A percentile compares a stretch with the other conserved stretches of the same genome.
Conservation (phyloP, 202 grass and related monocot genomes). For the Miscanthus sacchariflorus region DNA sequence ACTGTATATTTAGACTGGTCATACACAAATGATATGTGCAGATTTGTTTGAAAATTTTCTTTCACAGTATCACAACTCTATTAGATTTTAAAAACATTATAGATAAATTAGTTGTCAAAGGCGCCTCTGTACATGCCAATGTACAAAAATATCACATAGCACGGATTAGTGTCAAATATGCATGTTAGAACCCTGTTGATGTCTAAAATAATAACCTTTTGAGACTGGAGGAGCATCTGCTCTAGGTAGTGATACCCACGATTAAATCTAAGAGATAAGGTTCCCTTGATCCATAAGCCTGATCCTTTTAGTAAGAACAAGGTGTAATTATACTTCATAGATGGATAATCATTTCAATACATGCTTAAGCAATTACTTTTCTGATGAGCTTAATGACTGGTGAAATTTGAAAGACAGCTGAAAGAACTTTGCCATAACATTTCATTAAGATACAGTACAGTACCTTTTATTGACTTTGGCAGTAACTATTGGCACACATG, state of each 20-base stretch:
- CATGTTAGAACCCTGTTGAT: background rate
- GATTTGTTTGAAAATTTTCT: background rate
- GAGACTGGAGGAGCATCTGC: slow-evolving; percentile 5
- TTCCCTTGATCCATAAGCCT: slow-evolving; percentile 35
- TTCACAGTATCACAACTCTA: background rate
- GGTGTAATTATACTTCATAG: slow-evolving; percentile 13
- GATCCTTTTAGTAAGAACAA: slow-evolving; percentile 30
- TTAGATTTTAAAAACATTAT: background rate
- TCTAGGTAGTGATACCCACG: slow-evolving; percentile 38
- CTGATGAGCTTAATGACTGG: slow-evolving; percentile 17
- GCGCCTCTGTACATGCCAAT: background rate
- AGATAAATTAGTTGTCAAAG: background rate
- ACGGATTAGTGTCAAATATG: background rate
- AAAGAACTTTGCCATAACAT: slow-evolving; percentile 7
- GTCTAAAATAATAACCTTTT: background rate
- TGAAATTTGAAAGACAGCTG: slow-evolving; percentile 7
- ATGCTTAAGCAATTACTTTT: slow-evolving; percentile 24
- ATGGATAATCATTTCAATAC: slow-evolving; percentile 35
- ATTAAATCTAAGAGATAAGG: slow-evolving; percentile 38
- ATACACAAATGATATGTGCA: background rate
- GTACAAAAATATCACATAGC: background rate
- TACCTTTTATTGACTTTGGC: background rate
- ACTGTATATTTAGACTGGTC: background rate
- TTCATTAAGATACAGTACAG: background rate
- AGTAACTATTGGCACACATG: background rate